These are phyloP conservation scores for Fistulinella prunicolor DNA, from an alignment of 768 basidiomycete species.

Conservation along the genomic window DNA sequence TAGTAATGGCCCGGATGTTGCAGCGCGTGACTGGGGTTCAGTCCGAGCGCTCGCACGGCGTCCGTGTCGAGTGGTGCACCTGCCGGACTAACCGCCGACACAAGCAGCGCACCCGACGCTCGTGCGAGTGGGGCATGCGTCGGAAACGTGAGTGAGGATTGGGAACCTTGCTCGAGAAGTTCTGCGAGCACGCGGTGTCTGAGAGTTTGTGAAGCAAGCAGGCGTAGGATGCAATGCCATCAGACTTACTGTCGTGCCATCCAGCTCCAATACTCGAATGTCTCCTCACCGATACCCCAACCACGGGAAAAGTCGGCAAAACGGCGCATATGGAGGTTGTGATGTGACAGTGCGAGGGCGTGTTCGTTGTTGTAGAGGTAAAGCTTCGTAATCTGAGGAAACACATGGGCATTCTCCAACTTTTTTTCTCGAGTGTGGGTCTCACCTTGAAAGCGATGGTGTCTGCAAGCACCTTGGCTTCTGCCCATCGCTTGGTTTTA, in stretches of 20 bases:
- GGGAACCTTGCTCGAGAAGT: constrained; percentile 78
- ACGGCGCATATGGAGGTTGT: constrained; percentile 79
- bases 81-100: constrained; percentile 14
- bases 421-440: not conserved
- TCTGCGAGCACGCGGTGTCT: constrained; percentile 92
- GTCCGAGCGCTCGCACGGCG: constrained; percentile 56
- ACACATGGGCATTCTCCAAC: not conserved
- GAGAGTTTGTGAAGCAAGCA: not conserved
- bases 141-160: constrained; percentile 61
- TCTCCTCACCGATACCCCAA: constrained; percentile 97
- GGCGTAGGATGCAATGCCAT: not conserved
- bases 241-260: constrained; percentile 83
- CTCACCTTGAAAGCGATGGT: constrained; percentile 92
- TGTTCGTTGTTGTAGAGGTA: constrained; percentile 91
- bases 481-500: constrained; percentile 96
- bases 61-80: constrained; percentile 48
- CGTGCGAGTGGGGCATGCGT: constrained; percentile 45
- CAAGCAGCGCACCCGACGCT: constrained; percentile 26
- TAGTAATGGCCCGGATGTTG: constrained; percentile 89
- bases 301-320: constrained; percentile 85
- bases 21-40: constrained; percentile 78
- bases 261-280: constrained; percentile 98
- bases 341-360: constrained; percentile 72
- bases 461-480: constrained; percentile 95
- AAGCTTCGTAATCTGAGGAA: constrained; percentile 74